Percentiles rank a stretch among this genome's conserved stretches.
Conservation (phyloP, 108 stramenopile species). For the Nitzschia inconspicua region DNA sequence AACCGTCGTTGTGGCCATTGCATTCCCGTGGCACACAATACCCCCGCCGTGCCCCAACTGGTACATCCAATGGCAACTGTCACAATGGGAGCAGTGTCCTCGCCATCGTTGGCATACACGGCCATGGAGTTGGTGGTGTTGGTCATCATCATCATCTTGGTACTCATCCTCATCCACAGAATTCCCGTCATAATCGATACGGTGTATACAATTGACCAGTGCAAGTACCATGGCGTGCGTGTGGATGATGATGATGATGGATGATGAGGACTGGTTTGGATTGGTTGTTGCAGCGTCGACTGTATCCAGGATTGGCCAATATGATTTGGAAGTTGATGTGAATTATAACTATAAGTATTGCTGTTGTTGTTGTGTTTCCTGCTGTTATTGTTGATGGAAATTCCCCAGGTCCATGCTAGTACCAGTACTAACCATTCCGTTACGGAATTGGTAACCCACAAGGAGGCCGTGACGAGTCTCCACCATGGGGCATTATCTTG, state of each 20-base stretch:
- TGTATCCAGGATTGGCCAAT: too few relatives aligned
- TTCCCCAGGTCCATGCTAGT: constrained; percentile 11
- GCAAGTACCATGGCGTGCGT: constrained; percentile 12
- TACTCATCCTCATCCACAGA: constrained; percentile 24
- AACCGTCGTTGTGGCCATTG: constrained; percentile 21
- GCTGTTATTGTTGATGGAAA: background rate
- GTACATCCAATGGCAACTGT: constrained; percentile 36
- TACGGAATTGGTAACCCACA: constrained; percentile 16
- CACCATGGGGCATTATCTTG: background rate
- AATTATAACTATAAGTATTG: too few relatives aligned
- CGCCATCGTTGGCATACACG: background rate
- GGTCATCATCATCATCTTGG: background rate
- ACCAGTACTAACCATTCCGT: constrained; percentile 24
- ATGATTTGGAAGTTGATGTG: too few relatives aligned
- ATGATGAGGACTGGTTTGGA: too few relatives aligned
- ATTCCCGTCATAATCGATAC: constrained; percentile 26
- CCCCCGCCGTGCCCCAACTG: constrained; percentile 38
- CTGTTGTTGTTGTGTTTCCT: background rate
- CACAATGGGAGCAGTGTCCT: background rate
- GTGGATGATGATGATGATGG: background rate
- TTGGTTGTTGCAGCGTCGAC: too few relatives aligned
- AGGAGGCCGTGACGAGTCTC: background rate
- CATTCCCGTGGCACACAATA: constrained; percentile 37
- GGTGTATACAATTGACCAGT: constrained; percentile 18
- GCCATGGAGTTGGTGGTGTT: background rate